Evolutionary conservation across 108 stramenopile genomes (phyloP).

Genomic region (Fragilaria crotonensis): DNA sequence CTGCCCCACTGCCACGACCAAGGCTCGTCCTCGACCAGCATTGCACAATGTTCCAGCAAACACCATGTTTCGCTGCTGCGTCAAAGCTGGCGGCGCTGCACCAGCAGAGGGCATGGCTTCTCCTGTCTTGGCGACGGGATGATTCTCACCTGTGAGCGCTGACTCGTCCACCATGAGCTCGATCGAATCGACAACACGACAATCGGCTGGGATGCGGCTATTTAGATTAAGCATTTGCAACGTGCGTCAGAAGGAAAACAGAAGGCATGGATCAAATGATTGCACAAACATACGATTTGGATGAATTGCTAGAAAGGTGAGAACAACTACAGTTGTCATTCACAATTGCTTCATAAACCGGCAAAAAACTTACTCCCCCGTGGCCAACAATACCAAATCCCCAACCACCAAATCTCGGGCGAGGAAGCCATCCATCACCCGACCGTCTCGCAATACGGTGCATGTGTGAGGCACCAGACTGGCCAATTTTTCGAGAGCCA

Average conservation of each 20-base stretch:
- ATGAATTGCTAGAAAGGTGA: too few relatives aligned
- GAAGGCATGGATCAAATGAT: too few relatives aligned
- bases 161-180: slow-evolving; percentile 84
- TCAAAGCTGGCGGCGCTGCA: slow-evolving; percentile 34
- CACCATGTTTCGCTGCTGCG: slow-evolving; percentile 83
- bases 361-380: slow-evolving; percentile 65
- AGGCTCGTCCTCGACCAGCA: slow-evolving; percentile 79
- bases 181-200: slow-evolving; percentile 72
- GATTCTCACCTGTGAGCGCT: slow-evolving; percentile 88
- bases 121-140: slow-evolving; percentile 72
- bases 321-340: too few relatives aligned
- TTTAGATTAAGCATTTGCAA: neutral
- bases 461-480: slow-evolving; percentile 83
- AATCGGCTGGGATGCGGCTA: slow-evolving; percentile 93
- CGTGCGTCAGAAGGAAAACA: too few relatives aligned
- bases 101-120: slow-evolving; percentile 16
- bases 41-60: slow-evolving; percentile 94
- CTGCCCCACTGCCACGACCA: slow-evolving; percentile 85
- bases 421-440: slow-evolving; percentile 51
- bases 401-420: slow-evolving; percentile 90
- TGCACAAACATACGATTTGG: too few relatives aligned
- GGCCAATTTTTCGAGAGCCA: slow-evolving; percentile 81
- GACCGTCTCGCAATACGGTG: slow-evolving; percentile 78
- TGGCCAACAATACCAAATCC: slow-evolving; percentile 82
- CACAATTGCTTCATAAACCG: too few relatives aligned